Evolutionary conservation across 805 yeast species (phyloP).

Genomic region (Cyberlindnera euphorbiae): DNA sequence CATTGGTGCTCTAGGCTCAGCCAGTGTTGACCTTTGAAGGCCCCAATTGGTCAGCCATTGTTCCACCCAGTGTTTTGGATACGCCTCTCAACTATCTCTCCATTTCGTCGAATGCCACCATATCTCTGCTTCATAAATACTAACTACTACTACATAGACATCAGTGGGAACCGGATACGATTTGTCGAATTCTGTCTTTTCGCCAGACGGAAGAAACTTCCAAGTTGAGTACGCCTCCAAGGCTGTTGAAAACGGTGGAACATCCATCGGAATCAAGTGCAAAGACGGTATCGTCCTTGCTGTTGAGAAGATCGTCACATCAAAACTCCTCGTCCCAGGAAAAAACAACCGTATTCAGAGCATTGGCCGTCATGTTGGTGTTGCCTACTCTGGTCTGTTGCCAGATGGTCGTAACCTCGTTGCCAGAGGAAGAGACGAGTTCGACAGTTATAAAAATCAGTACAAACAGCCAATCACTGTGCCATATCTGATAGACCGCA

Average conservation of each 20-base stretch:
- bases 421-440: conserved; percentile 88
- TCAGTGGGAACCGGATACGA: conserved; percentile 99
- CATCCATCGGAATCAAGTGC: conserved; percentile 88
- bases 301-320: conserved; percentile 85
- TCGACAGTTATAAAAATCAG: conserved; percentile 66
- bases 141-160: conserved; percentile 55
- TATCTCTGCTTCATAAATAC: neutral
- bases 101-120: too few species aligned
- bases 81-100: too few species aligned
- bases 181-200: conserved; percentile 90
- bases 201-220: conserved; percentile 86
- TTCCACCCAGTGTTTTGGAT: too few species aligned
- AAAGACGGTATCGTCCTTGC: conserved; percentile 95
- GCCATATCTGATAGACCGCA: conserved; percentile 76
- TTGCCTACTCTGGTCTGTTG: conserved; percentile 88
- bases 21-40: too few species aligned
- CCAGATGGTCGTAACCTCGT: conserved; percentile 97
- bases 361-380: conserved; percentile 90
- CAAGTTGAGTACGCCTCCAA: conserved; percentile 97
- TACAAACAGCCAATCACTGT: conserved; percentile 77
- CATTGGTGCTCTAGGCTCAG: too few species aligned
- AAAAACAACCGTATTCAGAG: conserved; percentile 89
- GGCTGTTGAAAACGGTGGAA: conserved; percentile 97
- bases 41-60: too few species aligned
- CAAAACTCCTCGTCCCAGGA: conserved; percentile 84